These are phyloP conservation scores for Ligustrum vulgare DNA, from an alignment of 257 asterid species.

Conservation along the genomic window DNA sequence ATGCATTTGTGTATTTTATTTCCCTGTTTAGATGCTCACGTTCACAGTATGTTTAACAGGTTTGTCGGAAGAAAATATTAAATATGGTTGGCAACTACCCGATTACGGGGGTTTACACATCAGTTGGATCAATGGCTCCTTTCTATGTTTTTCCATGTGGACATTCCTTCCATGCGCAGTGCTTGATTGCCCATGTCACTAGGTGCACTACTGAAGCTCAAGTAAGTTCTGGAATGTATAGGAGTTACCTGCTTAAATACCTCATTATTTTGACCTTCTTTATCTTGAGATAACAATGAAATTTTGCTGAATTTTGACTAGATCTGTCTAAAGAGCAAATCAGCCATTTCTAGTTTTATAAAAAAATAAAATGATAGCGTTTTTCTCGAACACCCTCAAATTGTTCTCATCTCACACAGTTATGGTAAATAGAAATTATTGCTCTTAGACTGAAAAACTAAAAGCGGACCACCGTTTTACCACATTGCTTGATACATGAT, in stretches of 20 bases:
- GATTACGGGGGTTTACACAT: constrained; percentile 64
- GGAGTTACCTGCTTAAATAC: constrained; percentile 18
- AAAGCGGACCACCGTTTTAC: not conserved
- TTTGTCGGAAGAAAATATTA: constrained; percentile 74
- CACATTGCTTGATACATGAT: not conserved
- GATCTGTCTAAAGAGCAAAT: not conserved
- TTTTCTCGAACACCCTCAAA: not conserved
- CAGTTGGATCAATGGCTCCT: constrained; percentile 92
- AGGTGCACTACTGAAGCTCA: constrained; percentile 78
- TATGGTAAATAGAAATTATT: not conserved
- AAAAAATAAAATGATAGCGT: not conserved
- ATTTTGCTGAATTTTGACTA: not conserved
- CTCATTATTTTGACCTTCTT: not conserved
- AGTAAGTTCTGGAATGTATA: constrained; percentile 51
- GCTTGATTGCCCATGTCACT: constrained; percentile 92
- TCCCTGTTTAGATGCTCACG: constrained; percentile 21
- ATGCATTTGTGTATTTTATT: constrained; percentile 14
- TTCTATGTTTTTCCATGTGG: constrained; percentile 98
- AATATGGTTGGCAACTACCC: constrained; percentile 63
- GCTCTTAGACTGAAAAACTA: not conserved
- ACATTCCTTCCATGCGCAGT: constrained; percentile 89
- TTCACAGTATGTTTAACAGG: constrained; percentile 50
- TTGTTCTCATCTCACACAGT: not conserved
- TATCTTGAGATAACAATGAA: constrained; percentile 13
- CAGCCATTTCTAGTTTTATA: not conserved